Evolutionary conservation across 805 yeast genomes (phyloP), one percentile per base, ranked within the genome.

Genomic region (Saccharomycopsis sp.): DNA sequence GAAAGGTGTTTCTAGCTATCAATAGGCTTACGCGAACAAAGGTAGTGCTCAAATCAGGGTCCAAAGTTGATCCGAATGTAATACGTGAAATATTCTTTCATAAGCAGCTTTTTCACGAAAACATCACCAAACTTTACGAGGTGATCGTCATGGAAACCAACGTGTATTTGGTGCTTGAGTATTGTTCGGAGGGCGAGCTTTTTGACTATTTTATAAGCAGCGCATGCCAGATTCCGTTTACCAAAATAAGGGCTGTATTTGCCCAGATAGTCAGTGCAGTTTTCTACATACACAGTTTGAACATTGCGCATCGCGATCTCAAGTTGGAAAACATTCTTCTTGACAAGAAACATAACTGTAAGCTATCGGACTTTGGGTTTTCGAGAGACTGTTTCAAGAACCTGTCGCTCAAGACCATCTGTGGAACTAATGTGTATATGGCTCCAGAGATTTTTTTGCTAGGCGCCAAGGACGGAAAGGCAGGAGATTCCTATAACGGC

Each of bases 401-500:
- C 54, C 72, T 77, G 3, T 70, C 86, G 53, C 72, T 93, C 38
- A 87, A 86, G 54, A 94, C 97, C 0, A 78, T 91, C 1, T 93
- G 99, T 72, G 99, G 99, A 2, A 93, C 98, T 0, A 84, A 91
- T 0, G 96, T 90, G 2, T 93, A 93, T 69, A 92, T 93, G 97
- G 97, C 99, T 0, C 99, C 99, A 0, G 99, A 93, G 68, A 75
- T 94, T 62, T 75, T 92, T 17, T 75, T 76, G 57, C 78, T 84
- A 61, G 7, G 8, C 22, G 12, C 49, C 5, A 44, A 19, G 7
- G 49, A 17, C 49, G 8, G 22, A 3, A 44, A 17, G 19, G 79
- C 81, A 61, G 83, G 84, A 52, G 91, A 91, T 69, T 24, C 53
- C 2, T 61, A 61, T 42, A 83, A 84, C 49, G 98, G 97, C 0